Evolutionary conservation across 2,329 filamentous ascomycete genomes (phyloP).

Genomic region (Akanthomyces lecanii): DNA sequence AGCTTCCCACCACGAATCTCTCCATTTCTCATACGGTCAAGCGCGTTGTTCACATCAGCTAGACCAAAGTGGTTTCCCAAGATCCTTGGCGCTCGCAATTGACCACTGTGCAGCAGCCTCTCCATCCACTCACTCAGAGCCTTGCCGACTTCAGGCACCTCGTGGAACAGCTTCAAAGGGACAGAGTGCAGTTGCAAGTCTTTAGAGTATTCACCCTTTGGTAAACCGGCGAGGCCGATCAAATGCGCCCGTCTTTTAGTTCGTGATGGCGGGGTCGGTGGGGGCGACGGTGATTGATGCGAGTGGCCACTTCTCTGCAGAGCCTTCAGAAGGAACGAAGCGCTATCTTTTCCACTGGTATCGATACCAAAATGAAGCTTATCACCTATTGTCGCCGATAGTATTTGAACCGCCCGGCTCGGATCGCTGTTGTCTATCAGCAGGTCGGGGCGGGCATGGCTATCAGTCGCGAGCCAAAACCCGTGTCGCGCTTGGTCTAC

Average conservation of each 20-base stretch:
- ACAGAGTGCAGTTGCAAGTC: slow-evolving; percentile 58
- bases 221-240: slow-evolving; percentile 63
- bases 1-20: slow-evolving; percentile 65
- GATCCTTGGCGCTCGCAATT: slow-evolving; percentile 60
- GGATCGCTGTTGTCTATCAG: slow-evolving; percentile 66
- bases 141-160: slow-evolving; percentile 59
- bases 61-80: slow-evolving; percentile 60
- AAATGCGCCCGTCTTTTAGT: slow-evolving; percentile 44
- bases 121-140: slow-evolving; percentile 64
- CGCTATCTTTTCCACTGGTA: slow-evolving; percentile 61
- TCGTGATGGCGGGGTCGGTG: slow-evolving; percentile 32
- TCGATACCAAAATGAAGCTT: slow-evolving; percentile 65
- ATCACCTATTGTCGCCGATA: slow-evolving; percentile 53
- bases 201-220: slow-evolving; percentile 46
- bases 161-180: slow-evolving; percentile 73
- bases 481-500: slow-evolving; percentile 66
- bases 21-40: slow-evolving; percentile 62
- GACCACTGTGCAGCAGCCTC: slow-evolving; percentile 50
- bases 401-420: slow-evolving; percentile 59
- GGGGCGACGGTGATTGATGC: slow-evolving; percentile 30
- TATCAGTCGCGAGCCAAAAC: slow-evolving; percentile 46
- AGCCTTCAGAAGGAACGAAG: slow-evolving; percentile 52
- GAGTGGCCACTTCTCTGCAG: slow-evolving; percentile 27
- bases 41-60: slow-evolving; percentile 60
- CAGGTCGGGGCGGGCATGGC: slow-evolving; percentile 50